Evolutionary conservation across 345 rosid genomes (phyloP).

Genomic region (Lepidium sativum): DNA sequence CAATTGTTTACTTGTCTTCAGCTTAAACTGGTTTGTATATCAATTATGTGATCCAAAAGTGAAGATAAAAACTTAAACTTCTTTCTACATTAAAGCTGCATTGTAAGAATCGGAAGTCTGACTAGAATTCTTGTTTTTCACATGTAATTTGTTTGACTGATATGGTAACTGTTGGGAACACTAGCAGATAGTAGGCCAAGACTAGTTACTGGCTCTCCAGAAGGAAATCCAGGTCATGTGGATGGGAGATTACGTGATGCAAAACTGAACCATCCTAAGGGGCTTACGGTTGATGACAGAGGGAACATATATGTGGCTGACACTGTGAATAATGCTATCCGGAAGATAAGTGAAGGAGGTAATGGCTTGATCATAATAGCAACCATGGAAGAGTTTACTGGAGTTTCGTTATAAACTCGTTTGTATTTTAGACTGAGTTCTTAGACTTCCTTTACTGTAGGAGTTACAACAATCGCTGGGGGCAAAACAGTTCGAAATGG

Average conservation of each 20-base stretch:
- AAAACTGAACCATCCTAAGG: conserved; percentile 91
- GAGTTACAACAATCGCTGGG: conserved; percentile 97
- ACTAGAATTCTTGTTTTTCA: not conserved
- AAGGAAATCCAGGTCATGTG: conserved; percentile 80
- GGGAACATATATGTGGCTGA: conserved; percentile 95
- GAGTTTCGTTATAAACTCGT: not conserved
- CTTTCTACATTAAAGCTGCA: not conserved
- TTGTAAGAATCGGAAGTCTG: not conserved
- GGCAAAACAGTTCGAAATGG: conserved; percentile 76
- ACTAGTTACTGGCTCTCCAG: conserved; percentile 84
- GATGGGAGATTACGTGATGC: conserved; percentile 94
- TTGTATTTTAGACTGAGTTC: not conserved
- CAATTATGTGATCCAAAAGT: not conserved
- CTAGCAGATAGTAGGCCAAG: conserved; percentile 52
- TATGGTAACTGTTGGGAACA: conserved; percentile 1
- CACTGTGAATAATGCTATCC: conserved; percentile 81
- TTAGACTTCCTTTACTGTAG: conserved; percentile 23
- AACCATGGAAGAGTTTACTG: not conserved
- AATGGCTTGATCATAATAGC: not conserved
- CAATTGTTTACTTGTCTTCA: not conserved
- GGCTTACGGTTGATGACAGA: conserved; percentile 82
- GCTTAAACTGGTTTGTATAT: not conserved
- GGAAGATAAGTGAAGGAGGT: conserved; percentile 96
- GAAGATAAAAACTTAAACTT: not conserved
- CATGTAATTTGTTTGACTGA: not conserved